Conservation (phyloP, 1,284 basidiomycete genomes). For the Limonomyces culmigenus region DNA sequence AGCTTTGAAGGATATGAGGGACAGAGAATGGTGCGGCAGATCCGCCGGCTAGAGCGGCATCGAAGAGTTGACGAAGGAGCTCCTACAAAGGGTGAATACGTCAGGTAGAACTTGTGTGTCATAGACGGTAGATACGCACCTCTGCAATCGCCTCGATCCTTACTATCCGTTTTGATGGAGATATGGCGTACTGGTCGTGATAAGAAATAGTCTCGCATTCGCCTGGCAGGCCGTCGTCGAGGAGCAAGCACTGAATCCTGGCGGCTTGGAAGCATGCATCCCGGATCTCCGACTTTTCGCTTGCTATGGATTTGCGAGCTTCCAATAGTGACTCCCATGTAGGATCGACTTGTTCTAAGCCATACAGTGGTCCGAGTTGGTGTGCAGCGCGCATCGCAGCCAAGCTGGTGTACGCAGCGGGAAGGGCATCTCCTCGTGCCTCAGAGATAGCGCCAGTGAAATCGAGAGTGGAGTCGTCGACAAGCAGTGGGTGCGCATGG, state of each 20-base stretch:
- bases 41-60: conserved; percentile 11
- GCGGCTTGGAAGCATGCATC: conserved; percentile 33
- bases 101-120: not conserved
- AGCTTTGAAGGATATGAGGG: conserved; percentile 7
- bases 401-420: conserved; percentile 37
- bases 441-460: conserved; percentile 54
- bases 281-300: conserved; percentile 34
- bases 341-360: conserved; percentile 18
- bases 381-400: conserved; percentile 37
- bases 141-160: conserved; percentile 51
- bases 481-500: conserved; percentile 47
- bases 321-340: conserved; percentile 26
- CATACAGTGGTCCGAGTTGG: conserved; percentile 33
- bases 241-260: conserved; percentile 42
- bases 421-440: conserved; percentile 32
- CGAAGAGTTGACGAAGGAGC: conserved; percentile 17
- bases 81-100: not conserved
- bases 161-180: conserved; percentile 40
- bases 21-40: not conserved
- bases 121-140: conserved; percentile 19
- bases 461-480: conserved; percentile 37
- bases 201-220: conserved; percentile 32
- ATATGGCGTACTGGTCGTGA: conserved; percentile 40
- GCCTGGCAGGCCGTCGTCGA: conserved; percentile 52
- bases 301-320: conserved; percentile 29